A percentile compares a stretch with the other conserved stretches of the same genome.
phyloP scores from a whole-genome alignment of 768 basidiomycete species.

The Daedaleopsis sinensis region DNA sequence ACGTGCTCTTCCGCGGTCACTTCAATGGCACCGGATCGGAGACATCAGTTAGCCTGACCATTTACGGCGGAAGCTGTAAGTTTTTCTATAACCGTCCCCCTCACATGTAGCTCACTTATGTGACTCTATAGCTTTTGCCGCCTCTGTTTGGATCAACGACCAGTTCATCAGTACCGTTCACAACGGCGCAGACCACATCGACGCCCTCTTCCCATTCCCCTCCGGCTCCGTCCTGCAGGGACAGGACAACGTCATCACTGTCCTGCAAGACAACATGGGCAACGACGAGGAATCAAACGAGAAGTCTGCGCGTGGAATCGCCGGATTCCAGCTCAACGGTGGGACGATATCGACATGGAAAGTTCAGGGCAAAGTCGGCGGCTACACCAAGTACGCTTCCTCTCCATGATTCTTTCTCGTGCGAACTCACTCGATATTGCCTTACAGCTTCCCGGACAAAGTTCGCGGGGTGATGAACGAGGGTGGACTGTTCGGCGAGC shows the following conservation, averaged over 20 bases:
- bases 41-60: slow-evolving; percentile 71
- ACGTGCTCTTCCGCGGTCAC: slow-evolving; percentile 81
- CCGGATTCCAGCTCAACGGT: slow-evolving; percentile 67
- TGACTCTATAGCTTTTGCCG: slow-evolving; percentile 54
- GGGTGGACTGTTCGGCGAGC: slow-evolving; percentile 47
- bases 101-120: not conserved
- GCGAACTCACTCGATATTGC: not conserved
- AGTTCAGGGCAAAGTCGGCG: slow-evolving; percentile 49
- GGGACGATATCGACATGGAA: slow-evolving; percentile 43
- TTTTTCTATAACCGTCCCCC: not conserved
- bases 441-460: slow-evolving; percentile 69
- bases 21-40: slow-evolving; percentile 65
- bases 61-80: slow-evolving; percentile 81
- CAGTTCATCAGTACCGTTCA: slow-evolving; percentile 70
- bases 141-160: slow-evolving; percentile 79
- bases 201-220: slow-evolving; percentile 68
- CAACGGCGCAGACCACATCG: slow-evolving; percentile 63
- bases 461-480: slow-evolving; percentile 47
- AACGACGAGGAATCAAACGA: slow-evolving; percentile 58
- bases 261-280: slow-evolving; percentile 78
- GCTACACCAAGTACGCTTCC: slow-evolving; percentile 38
- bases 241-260: slow-evolving; percentile 74
- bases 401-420: not conserved
- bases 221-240: slow-evolving; percentile 48
- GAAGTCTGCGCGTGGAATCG: slow-evolving; percentile 80